phyloP scores from a whole-genome alignment of 768 basidiomycete genomes.

The Leucosporidium creatinivorum region DNA sequence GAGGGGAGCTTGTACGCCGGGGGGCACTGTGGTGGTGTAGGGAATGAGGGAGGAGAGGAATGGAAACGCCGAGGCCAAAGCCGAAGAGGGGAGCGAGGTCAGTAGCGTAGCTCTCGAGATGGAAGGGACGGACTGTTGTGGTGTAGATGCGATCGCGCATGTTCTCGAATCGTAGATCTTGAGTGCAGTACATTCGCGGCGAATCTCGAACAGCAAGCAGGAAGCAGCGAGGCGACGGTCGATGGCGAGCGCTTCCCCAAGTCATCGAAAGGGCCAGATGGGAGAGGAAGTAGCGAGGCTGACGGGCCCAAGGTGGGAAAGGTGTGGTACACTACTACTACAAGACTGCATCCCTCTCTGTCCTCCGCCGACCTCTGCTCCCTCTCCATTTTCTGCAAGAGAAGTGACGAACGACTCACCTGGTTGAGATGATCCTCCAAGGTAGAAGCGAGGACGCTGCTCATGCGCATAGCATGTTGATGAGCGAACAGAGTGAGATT shows the following conservation, averaged over 20 bases:
- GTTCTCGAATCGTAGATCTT: no score
- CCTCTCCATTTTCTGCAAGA: no score
- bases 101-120: background rate
- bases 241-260: no score
- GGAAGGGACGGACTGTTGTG: no score
- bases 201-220: no score
- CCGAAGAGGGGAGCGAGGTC: background rate
- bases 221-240: no score
- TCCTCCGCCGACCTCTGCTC: no score
- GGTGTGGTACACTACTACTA: background rate
- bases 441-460: constrained; percentile 70
- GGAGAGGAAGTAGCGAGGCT: background rate
- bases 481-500: constrained; percentile 84
- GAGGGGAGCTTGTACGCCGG: constrained; percentile 84
- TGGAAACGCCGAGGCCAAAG: background rate
- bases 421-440: constrained; percentile 74
- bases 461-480: constrained; percentile 63
- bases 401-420: constrained; percentile 53
- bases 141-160: no score
- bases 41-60: background rate
- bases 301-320: background rate
- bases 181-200: no score
- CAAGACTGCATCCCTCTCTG: background rate
- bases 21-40: constrained; percentile 57
- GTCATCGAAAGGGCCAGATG: background rate